These are phyloP conservation scores for Populus deltoides DNA, from an alignment of 345 rosid genomes.

Conservation along the genomic window DNA sequence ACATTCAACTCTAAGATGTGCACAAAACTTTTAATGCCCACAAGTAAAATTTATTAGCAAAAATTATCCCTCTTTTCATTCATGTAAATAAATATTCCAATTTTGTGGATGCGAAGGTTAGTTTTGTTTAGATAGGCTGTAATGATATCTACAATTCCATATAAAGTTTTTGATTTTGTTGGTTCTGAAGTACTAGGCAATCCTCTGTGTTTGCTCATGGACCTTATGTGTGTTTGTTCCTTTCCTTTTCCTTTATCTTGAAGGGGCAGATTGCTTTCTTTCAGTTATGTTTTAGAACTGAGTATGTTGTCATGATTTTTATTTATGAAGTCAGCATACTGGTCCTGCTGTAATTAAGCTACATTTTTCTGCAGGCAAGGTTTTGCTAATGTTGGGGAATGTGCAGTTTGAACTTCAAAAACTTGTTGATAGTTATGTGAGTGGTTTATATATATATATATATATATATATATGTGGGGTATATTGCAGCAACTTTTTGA, in stretches of 20 bases:
- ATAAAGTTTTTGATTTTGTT: background rate
- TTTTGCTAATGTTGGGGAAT: slow-evolving; percentile 70
- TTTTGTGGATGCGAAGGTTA: background rate
- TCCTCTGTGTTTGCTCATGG: background rate
- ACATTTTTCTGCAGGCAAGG: slow-evolving; percentile 51
- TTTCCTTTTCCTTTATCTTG: background rate
- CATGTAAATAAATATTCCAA: background rate
- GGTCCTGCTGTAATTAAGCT: background rate
- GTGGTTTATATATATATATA: slow-evolving; percentile 17
- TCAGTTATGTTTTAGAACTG: background rate
- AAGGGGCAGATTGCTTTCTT: background rate
- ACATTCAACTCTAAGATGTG: background rate
- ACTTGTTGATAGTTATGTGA: slow-evolving; percentile 88
- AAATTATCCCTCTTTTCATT: background rate
- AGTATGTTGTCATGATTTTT: background rate
- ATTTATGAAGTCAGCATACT: background rate
- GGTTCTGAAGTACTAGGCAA: background rate
- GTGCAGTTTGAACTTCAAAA: slow-evolving; percentile 84
- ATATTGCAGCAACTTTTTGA: slow-evolving; percentile 4
- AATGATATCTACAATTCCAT: background rate
- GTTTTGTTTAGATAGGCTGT: background rate
- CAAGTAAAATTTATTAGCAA: background rate
- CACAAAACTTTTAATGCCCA: background rate
- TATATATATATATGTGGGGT: background rate
- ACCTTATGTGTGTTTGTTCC: background rate